Evolutionary conservation across 139 green algal genomes (phyloP).

Genomic region (Zygnema cylindricum): DNA sequence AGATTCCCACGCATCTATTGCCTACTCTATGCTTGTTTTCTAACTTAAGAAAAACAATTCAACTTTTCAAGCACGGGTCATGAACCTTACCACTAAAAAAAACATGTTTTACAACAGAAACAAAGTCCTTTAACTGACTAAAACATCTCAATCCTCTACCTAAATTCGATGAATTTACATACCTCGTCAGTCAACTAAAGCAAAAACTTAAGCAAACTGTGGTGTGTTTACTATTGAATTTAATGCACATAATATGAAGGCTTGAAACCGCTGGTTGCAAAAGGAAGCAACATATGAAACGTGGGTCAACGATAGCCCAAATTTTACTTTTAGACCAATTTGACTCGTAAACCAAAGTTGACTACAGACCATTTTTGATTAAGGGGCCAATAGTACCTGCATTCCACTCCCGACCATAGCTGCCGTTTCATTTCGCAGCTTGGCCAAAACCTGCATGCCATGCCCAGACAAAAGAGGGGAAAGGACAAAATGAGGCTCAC

Average conservation of each 20-base stretch:
- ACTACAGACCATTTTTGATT: too few species aligned
- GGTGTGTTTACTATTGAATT: background rate
- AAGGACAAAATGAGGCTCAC: background rate
- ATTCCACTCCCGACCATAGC: constrained; percentile 1
- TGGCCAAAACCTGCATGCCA: constrained; percentile 24
- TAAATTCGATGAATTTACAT: background rate
- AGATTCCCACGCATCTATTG: too few species aligned
- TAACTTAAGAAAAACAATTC: background rate
- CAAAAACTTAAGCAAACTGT: background rate
- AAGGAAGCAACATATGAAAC: background rate
- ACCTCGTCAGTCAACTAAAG: background rate
- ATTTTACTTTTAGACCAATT: background rate
- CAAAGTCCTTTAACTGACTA: background rate
- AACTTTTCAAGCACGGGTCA: background rate
- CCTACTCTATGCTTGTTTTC: too few species aligned
- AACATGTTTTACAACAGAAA: background rate
- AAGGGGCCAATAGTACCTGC: constrained; percentile 22
- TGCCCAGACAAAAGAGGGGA: too few species aligned
- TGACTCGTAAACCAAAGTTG: background rate
- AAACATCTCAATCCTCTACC: background rate
- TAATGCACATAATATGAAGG: background rate
- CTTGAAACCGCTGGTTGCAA: background rate
- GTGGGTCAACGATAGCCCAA: too few species aligned
- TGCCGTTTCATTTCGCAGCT: constrained; percentile 19
- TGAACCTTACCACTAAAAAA: background rate